These are phyloP conservation scores for Porodaedalea pini DNA, from an alignment of 1,284 basidiomycete genomes.

Conservation along the genomic window DNA sequence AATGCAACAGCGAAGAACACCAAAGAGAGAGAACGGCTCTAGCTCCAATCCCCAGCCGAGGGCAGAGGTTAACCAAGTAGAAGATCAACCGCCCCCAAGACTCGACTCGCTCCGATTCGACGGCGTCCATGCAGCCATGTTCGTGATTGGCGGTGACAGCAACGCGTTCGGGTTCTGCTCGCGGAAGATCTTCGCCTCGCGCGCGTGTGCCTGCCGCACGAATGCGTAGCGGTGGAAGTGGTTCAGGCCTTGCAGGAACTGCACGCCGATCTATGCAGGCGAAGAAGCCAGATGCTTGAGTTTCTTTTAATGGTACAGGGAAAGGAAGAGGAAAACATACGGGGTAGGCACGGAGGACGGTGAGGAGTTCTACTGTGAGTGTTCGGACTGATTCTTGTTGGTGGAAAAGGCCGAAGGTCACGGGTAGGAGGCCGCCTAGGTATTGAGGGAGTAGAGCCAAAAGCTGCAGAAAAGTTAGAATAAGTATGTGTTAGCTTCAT, in stretches of 20 bases:
- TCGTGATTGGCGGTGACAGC: conserved; percentile 33
- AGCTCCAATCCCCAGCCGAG: too few relatives aligned
- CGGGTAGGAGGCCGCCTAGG: conserved; percentile 77
- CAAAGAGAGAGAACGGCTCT: neutral
- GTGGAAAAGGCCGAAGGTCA: conserved; percentile 90
- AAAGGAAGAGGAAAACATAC: conserved; percentile 43
- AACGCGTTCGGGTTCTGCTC: conserved; percentile 41
- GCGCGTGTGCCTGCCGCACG: conserved; percentile 65
- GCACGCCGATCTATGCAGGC: conserved; percentile 67
- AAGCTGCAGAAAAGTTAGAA: conserved; percentile 48
- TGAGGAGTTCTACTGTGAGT: conserved; percentile 78
- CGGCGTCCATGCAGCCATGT: conserved; percentile 37
- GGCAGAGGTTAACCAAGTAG: neutral
- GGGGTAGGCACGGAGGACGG: conserved; percentile 70
- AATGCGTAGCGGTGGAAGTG: conserved; percentile 90
- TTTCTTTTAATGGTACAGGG: neutral
- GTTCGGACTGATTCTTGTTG: conserved; percentile 73
- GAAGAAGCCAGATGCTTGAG: conserved; percentile 10
- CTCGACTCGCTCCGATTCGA: conserved; percentile 50
- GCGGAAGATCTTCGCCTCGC: conserved; percentile 43
- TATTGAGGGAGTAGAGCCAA: conserved; percentile 76
- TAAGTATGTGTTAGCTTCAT: conserved; percentile 10
- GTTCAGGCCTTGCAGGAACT: conserved; percentile 83
- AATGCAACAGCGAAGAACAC: neutral
- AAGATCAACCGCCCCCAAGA: conserved; percentile 32